Percentiles rank a stretch among this genome's conserved stretches.
phyloP scores from a whole-genome alignment of 129 eudicot species.

The Heracleum sosnowskyi region DNA sequence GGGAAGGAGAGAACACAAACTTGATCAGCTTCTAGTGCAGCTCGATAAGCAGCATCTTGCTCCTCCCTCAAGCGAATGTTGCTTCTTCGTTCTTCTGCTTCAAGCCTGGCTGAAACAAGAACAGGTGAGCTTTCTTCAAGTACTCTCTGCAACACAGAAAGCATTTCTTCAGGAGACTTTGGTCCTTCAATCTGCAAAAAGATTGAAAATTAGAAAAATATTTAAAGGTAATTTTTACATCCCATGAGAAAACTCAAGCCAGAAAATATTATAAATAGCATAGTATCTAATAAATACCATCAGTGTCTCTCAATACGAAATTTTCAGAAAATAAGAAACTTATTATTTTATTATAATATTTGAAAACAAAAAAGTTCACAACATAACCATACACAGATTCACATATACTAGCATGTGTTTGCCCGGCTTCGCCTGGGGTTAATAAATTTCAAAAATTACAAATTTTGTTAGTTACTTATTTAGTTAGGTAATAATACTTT shows the following conservation, averaged over 20 bases:
- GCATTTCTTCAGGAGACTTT: conserved; percentile 80
- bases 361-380: not conserved
- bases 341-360: too few relatives aligned
- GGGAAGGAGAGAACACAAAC: conserved; percentile 22
- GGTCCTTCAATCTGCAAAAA: conserved; percentile 84
- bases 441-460: too few relatives aligned
- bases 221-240: not conserved
- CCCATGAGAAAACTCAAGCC: not conserved
- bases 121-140: conserved; percentile 94
- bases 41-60: conserved; percentile 98
- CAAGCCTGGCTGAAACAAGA: conserved; percentile 85
- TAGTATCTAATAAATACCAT: too few relatives aligned
- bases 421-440: too few relatives aligned
- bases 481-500: too few relatives aligned
- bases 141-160: conserved; percentile 70
- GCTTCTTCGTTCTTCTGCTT: conserved; percentile 91
- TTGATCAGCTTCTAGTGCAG: conserved; percentile 99
- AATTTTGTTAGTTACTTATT: too few relatives aligned
- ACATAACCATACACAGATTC: not conserved
- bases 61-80: conserved; percentile 86
- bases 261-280: too few relatives aligned
- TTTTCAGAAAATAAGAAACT: not conserved
- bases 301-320: not conserved
- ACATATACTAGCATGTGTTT: too few relatives aligned
- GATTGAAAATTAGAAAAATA: not conserved